These are phyloP conservation scores for Beauveria pseudobassiana DNA, from an alignment of 2,329 filamentous ascomycete genomes.

Conservation along the genomic window DNA sequence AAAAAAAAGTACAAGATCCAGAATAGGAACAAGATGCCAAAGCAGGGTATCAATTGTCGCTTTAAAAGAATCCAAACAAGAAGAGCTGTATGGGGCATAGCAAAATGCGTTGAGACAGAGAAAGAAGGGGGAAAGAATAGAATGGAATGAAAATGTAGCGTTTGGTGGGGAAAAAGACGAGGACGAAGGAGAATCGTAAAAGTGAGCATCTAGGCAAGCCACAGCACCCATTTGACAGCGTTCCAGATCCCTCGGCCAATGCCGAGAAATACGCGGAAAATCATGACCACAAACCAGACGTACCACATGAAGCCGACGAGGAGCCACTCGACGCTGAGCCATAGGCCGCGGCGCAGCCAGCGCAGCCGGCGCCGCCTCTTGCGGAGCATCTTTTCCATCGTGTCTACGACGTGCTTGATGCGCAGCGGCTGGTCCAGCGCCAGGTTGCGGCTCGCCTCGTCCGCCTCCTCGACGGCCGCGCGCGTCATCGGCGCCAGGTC, in stretches of 20 bases:
- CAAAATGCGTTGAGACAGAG: neutral
- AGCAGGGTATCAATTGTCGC: slow-evolving; percentile 8
- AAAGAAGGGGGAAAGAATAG: neutral
- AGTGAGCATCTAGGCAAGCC: slow-evolving; percentile 33
- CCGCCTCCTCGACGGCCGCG: slow-evolving; percentile 66
- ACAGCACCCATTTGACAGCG: slow-evolving; percentile 73
- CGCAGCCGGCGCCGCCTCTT: slow-evolving; percentile 60
- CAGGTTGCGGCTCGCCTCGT: slow-evolving; percentile 69
- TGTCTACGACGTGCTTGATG: slow-evolving; percentile 73
- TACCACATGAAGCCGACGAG: slow-evolving; percentile 90
- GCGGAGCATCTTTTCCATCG: slow-evolving; percentile 68
- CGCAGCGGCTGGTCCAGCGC: slow-evolving; percentile 69
- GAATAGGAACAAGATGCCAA: neutral
- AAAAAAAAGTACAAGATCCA: neutral
- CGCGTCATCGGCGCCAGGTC: slow-evolving; percentile 55
- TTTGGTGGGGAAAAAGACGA: neutral
- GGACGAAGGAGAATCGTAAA: neutral
- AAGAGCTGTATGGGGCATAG: no score
- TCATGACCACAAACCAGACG: slow-evolving; percentile 82
- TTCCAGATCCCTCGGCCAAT: slow-evolving; percentile 51
- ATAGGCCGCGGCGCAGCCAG: slow-evolving; percentile 69
- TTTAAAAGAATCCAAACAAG: neutral
- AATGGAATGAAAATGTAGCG: neutral
- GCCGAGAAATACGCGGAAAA: slow-evolving; percentile 59
- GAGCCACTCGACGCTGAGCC: slow-evolving; percentile 78